Evolutionary conservation across 73 alveolate species (phyloP).

Genomic region (Paramecium sexaurelia): DNA sequence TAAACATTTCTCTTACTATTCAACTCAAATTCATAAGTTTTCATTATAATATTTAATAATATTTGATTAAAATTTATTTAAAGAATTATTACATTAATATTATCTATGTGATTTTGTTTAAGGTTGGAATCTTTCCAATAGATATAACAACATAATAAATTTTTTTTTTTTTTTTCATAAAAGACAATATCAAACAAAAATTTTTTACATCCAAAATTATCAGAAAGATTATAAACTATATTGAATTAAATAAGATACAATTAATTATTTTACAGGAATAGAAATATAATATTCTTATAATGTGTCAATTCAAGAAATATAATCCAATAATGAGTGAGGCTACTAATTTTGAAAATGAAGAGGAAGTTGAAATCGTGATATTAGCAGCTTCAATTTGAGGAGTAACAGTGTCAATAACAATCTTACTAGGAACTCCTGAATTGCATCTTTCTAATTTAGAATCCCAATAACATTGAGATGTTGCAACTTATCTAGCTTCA

Average conservation of each 20-base stretch:
- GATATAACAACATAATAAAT: too few relatives aligned
- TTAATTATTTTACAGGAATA: neutral
- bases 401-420: neutral
- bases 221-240: neutral
- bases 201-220: too few relatives aligned
- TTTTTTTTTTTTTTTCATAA: too few relatives aligned
- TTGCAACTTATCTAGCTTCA: neutral
- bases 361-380: neutral
- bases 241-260: neutral
- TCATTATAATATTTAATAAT: neutral
- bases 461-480: neutral
- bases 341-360: neutral
- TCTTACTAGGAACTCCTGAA: neutral
- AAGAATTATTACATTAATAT: neutral
- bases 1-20: conserved; percentile 11
- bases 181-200: too few relatives aligned
- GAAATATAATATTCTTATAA: neutral
- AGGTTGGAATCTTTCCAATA: too few relatives aligned
- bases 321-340: neutral
- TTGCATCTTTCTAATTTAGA: neutral
- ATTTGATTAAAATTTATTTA: neutral
- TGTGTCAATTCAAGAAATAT: neutral
- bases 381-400: neutral
- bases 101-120: too few relatives aligned
- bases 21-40: neutral